Percentiles rank a stretch among this genome's conserved stretches.
Conservation (phyloP, 2,329 filamentous ascomycete genomes). For the Epicoccum nigrum region DNA sequence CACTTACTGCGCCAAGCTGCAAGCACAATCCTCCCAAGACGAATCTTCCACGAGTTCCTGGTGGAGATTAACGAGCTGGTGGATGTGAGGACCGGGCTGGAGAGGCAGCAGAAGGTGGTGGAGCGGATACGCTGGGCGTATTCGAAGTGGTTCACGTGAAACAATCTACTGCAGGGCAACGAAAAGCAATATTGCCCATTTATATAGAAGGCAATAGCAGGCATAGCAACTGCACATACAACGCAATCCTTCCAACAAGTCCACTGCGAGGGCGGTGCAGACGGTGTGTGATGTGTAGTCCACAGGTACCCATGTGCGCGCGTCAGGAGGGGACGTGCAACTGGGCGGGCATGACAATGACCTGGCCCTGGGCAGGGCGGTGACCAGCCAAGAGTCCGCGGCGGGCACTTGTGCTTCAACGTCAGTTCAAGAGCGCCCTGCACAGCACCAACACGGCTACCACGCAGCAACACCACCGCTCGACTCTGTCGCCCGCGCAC, state of each 20-base stretch:
- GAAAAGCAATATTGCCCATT: background rate
- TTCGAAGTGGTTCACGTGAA: slow-evolving; percentile 67
- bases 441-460: slow-evolving; percentile 8
- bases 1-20: slow-evolving; percentile 79
- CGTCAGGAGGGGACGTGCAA: too few species aligned
- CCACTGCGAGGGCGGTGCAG: too few species aligned
- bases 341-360: too few species aligned
- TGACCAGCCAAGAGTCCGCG: background rate
- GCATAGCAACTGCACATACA: too few species aligned
- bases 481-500: background rate
- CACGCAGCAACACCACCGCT: slow-evolving; percentile 4
- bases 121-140: slow-evolving; percentile 92
- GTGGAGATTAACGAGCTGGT: slow-evolving; percentile 87
- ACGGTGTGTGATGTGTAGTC: too few species aligned
- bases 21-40: slow-evolving; percentile 69
- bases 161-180: too few species aligned
- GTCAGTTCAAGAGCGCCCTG: slow-evolving; percentile 12
- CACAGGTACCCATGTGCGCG: too few species aligned
- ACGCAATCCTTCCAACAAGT: too few species aligned
- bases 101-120: slow-evolving; percentile 77
- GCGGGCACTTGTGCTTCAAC: background rate
- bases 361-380: slow-evolving; percentile 7
- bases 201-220: too few species aligned
- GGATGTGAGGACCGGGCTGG: slow-evolving; percentile 77
- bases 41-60: slow-evolving; percentile 81